Conservation (phyloP, 2,329 filamentous ascomycete genomes). For the Taxawa tesnikishii region DNA sequence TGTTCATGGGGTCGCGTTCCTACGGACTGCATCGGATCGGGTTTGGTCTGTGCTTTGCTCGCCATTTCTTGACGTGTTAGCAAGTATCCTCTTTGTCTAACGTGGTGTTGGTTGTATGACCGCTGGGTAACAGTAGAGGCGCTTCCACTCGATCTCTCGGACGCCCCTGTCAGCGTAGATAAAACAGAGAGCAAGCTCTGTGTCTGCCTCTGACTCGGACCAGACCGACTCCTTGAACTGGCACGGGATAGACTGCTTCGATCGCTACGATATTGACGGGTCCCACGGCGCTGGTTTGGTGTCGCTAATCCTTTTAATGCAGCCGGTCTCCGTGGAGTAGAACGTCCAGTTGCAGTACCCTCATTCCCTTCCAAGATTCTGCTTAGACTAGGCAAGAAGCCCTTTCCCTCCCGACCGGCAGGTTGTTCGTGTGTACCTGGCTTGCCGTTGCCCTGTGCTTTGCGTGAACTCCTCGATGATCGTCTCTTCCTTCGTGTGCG, state of each 20-base stretch:
- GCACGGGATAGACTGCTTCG: neutral
- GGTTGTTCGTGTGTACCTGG: neutral
- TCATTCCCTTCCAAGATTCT: neutral
- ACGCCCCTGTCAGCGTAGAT: conserved; percentile 27
- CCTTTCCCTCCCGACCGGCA: conserved; percentile 6
- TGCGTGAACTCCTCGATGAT: neutral
- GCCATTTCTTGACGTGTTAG: conserved; percentile 9
- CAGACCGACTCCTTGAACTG: conserved; percentile 3
- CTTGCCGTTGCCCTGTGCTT: neutral
- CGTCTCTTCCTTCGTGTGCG: conserved; percentile 1
- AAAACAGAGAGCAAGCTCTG: conserved; percentile 27
- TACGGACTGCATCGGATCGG: conserved; percentile 8
- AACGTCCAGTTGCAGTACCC: neutral
- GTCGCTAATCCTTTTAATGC: too few relatives aligned
- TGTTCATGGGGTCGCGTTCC: conserved; percentile 18
- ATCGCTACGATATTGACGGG: too few relatives aligned
- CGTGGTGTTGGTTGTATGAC: conserved; percentile 21
- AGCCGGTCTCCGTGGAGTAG: too few relatives aligned
- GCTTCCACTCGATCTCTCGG: conserved; percentile 30
- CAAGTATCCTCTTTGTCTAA: conserved; percentile 14
- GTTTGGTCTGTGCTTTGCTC: too few relatives aligned
- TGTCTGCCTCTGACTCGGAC: conserved; percentile 25
- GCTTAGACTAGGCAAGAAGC: conserved; percentile 25
- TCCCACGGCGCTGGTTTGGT: too few relatives aligned
- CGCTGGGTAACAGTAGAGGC: conserved; percentile 32